Base-by-base conservation (phyloP, 2,329 filamentous ascomycete species). In the Arthrinium puccinioides region DNA sequence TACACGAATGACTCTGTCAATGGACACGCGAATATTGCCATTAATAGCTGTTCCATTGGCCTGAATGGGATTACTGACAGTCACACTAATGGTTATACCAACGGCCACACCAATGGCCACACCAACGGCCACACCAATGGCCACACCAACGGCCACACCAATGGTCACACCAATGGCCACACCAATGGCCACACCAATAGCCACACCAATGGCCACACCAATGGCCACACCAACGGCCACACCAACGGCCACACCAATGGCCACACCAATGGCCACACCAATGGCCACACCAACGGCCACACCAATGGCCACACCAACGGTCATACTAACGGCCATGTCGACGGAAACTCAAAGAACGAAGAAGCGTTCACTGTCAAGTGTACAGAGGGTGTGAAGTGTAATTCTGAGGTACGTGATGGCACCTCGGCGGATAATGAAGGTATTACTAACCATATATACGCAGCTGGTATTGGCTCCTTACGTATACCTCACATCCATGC, bases 181-280 rank as follows among this genome's bases (percentile, higher is more conserved):
- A 13, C 13, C 23, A 25, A 25, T 9, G 23, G 9, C 23, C 23
- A 25, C 13, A 25, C 23, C 23, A 25, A 25, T 25, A 13, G 23
- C 13, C 9, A n/a, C 14, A 36, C 15, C 15, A 32, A 36, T 27
- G 36, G 37, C 9, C 15, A 28, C 15, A 34, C 20, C 30, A 40
- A 43, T 21, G 30, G 36, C 6, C 31, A 32, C 14, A 23, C 32
- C 21, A 36, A 40, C 26, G 30, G 24, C 20, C 13, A 32, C 21
- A 32, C 27, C 23, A 37, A 40, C 15, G 38, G 37, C 5, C 10
- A 29, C 5, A 20, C 23, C 19, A 29, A 11, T 10, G 16, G 23
- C 21, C 18, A 36, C 16, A 8, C 26, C 19, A 36, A 36, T 25
- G 34, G 34, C 18, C 32, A 40, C 9, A 33, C 31, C 18, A 15